A percentile compares a stretch with the other conserved stretches of the same genome.
Evolutionary conservation across 2,329 filamentous ascomycete species (phyloP).

Genomic region (Aspergillus neoniger): DNA sequence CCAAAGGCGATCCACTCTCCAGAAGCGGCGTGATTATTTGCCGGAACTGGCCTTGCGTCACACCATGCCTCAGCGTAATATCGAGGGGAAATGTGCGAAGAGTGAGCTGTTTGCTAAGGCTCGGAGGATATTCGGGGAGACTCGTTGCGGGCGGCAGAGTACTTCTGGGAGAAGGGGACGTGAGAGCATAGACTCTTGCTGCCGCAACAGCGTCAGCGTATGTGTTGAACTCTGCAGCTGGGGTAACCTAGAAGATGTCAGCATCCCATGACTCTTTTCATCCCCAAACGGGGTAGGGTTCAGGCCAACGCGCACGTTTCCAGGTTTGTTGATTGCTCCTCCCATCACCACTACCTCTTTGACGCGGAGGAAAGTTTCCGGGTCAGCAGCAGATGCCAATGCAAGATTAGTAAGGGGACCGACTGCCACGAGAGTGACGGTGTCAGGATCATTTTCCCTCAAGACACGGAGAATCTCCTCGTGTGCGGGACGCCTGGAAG

Average conservation of each 20-base stretch:
- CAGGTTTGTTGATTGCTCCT: constrained; percentile 74
- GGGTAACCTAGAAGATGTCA: constrained; percentile 54
- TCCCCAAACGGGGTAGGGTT: not conserved
- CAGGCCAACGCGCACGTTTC: constrained; percentile 66
- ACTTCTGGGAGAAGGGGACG: constrained; percentile 74
- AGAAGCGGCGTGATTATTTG: constrained; percentile 58
- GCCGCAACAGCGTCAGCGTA: constrained; percentile 82
- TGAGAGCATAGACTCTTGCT: constrained; percentile 75
- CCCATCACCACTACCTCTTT: constrained; percentile 97
- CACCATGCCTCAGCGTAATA: constrained; percentile 70
- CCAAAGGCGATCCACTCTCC: constrained; percentile 68
- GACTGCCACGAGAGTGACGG: constrained; percentile 84
- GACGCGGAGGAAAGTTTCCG: constrained; percentile 81
- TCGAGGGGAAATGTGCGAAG: constrained; percentile 75
- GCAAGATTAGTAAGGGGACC: constrained; percentile 94
- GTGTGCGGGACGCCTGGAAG: constrained; percentile 73
- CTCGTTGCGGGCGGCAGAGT: constrained; percentile 66
- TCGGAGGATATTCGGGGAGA: constrained; percentile 64
- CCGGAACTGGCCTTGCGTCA: constrained; percentile 63
- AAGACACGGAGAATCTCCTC: constrained; percentile 88
- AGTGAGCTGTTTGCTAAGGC: constrained; percentile 64
- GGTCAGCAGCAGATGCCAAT: constrained; percentile 81
- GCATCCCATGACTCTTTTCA: not conserved
- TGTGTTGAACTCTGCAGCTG: constrained; percentile 91
- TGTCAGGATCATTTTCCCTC: constrained; percentile 75